Conservation (phyloP, 441 rosid genomes). For the Mallotus japonicus region DNA sequence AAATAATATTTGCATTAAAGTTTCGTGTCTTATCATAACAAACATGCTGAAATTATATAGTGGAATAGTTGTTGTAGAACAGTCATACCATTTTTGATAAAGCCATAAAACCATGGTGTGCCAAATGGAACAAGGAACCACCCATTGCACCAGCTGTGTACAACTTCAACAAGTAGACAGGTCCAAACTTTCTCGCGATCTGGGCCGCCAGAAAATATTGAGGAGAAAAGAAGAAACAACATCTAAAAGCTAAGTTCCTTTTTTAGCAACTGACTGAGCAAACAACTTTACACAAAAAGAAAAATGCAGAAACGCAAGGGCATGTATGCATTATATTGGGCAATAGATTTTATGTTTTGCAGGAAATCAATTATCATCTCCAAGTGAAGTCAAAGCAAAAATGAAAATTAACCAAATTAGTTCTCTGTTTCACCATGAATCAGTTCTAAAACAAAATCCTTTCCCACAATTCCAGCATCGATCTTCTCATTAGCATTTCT, state of each 20-base stretch:
- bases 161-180: conserved; percentile 69
- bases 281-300: neutral
- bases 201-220: conserved; percentile 26
- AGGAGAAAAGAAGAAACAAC: conserved; percentile 2
- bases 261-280: neutral
- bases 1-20: neutral
- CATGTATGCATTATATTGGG: neutral
- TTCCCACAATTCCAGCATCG: neutral
- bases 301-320: neutral
- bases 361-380: neutral
- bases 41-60: neutral
- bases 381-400: neutral
- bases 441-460: neutral
- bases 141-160: conserved; percentile 87
- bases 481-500: neutral
- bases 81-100: conserved; percentile 58
- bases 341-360: neutral
- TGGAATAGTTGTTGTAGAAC: conserved; percentile 7
- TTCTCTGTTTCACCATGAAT: neutral
- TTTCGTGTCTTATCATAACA: conserved; percentile 4
- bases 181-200: conserved; percentile 70
- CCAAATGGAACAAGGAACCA: conserved; percentile 76
- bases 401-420: neutral
- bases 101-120: conserved; percentile 63
- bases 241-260: neutral